These are phyloP conservation scores for Rehmannia glutinosa DNA, from an alignment of 257 asterid species.

Conservation along the genomic window DNA sequence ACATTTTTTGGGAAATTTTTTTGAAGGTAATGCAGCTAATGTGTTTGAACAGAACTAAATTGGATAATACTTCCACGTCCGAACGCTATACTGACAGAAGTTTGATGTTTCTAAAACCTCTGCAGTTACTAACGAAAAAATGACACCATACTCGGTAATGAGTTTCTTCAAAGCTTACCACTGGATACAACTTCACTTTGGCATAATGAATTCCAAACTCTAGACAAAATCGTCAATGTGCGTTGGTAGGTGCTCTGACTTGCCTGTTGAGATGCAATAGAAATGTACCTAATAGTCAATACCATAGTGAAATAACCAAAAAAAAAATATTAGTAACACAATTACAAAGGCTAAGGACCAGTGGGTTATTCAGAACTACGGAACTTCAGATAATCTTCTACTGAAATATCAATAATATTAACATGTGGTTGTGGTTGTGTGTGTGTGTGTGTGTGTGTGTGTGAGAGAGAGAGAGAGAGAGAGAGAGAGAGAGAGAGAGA, in stretches of 20 bases:
- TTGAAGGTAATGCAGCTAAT: too few species aligned
- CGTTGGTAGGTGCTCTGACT: constrained; percentile 74
- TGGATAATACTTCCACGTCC: too few species aligned
- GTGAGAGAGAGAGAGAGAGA: constrained; percentile 1
- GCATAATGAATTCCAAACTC: constrained; percentile 48
- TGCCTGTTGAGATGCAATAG: constrained; percentile 48
- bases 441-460: not conserved
- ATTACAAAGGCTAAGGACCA: not conserved
- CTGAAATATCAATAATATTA: too few species aligned
- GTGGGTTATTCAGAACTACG: not conserved
- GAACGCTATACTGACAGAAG: too few species aligned
- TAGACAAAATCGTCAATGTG: constrained; percentile 67
- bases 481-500: constrained; percentile 26
- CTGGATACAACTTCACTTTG: constrained; percentile 36
- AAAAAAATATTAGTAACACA: not conserved
- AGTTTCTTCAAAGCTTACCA: constrained; percentile 33
- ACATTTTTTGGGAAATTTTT: too few species aligned
- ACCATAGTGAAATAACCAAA: not conserved
- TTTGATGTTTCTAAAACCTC: too few species aligned
- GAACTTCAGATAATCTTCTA: too few species aligned
- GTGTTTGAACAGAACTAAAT: too few species aligned
- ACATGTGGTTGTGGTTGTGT: not conserved
- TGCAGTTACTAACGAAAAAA: too few species aligned
- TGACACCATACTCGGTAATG: not conserved
- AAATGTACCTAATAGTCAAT: not conserved